These are phyloP conservation scores for Penicillium sp. DNA, from an alignment of 2,329 filamentous ascomycete species.

Conservation along the genomic window DNA sequence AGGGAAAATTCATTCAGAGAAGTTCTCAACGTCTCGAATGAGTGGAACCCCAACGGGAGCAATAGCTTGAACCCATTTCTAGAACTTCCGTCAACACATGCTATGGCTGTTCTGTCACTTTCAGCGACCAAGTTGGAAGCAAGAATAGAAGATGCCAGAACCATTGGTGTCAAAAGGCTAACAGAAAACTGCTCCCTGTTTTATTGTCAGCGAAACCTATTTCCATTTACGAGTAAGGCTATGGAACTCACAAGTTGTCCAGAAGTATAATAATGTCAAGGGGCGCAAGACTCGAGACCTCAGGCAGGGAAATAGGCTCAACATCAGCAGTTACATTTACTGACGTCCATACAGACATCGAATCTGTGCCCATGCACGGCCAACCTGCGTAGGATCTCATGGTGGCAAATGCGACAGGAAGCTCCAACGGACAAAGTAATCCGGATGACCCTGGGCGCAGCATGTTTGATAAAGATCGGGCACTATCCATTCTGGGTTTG, in stretches of 20 bases:
- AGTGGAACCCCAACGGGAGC: conserved; percentile 25
- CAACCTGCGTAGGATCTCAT: conserved; percentile 13
- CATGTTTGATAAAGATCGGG: not conserved
- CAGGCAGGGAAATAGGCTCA: conserved; percentile 16
- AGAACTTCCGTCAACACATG: conserved; percentile 20
- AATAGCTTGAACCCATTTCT: conserved; percentile 22
- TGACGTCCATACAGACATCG: conserved; percentile 18
- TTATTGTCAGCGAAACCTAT: not conserved
- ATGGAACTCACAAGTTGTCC: conserved; percentile 31
- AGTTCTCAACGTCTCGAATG: conserved; percentile 15
- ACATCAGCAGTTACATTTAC: conserved; percentile 27
- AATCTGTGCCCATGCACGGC: conserved; percentile 10
- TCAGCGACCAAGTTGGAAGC: conserved; percentile 20
- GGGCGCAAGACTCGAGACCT: conserved; percentile 19
- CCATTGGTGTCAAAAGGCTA: conserved; percentile 18
- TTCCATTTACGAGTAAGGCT: not conserved
- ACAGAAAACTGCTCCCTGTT: conserved; percentile 15
- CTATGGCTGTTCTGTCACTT: conserved; percentile 26
- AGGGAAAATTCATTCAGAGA: conserved; percentile 20
- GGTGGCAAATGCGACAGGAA: conserved; percentile 21
- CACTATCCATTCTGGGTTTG: not conserved
- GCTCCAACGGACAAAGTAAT: conserved; percentile 13
- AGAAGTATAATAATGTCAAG: conserved; percentile 36
- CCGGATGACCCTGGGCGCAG: not conserved
- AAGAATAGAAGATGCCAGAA: conserved; percentile 21